Evolutionary conservation across 768 basidiomycete genomes (phyloP).

Genomic region (Xerocomellus amylosporus): DNA sequence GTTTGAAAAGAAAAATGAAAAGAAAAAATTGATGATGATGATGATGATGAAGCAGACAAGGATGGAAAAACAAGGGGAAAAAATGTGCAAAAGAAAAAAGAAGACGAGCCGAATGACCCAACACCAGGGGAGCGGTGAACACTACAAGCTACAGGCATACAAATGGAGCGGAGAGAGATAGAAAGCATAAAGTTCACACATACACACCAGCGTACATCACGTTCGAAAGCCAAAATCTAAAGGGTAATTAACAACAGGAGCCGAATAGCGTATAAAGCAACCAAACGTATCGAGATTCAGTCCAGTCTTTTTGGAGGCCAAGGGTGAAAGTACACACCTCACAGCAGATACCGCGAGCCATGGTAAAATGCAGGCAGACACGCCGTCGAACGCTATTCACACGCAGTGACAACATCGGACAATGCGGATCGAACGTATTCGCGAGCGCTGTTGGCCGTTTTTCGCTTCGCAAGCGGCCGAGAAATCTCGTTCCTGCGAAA

Average conservation of each 20-base stretch:
- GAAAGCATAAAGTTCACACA: slow-evolving; percentile 24
- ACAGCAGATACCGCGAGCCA: slow-evolving; percentile 15
- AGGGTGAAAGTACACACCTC: slow-evolving; percentile 22
- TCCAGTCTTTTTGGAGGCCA: slow-evolving; percentile 15
- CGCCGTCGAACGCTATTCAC: slow-evolving; percentile 10
- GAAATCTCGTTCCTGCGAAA: slow-evolving; percentile 40
- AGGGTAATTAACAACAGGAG: slow-evolving; percentile 5
- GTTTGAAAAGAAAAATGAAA: not conserved
- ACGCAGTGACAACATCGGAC: slow-evolving; percentile 17
- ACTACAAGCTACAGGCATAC: slow-evolving; percentile 32
- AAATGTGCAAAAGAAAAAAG: slow-evolving; percentile 6
- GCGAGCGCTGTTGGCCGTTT: slow-evolving; percentile 13
- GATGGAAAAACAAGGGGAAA: not conserved
- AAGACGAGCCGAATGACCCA: slow-evolving; percentile 1
- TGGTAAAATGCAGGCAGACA: slow-evolving; percentile 6
- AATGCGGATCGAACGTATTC: slow-evolving; percentile 33
- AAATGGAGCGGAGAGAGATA: slow-evolving; percentile 14
- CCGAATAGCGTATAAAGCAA: slow-evolving; percentile 12
- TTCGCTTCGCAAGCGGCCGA: slow-evolving; percentile 40
- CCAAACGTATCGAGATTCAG: slow-evolving; percentile 16
- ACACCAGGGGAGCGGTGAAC: slow-evolving; percentile 1
- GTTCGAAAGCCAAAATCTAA: slow-evolving; percentile 16
- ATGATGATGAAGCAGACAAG: slow-evolving; percentile 9
- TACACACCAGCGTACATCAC: slow-evolving; percentile 29
- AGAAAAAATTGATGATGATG: not conserved